These are phyloP conservation scores for Fomitopsis serialis DNA, from an alignment of 768 basidiomycete species.

Conservation along the genomic window DNA sequence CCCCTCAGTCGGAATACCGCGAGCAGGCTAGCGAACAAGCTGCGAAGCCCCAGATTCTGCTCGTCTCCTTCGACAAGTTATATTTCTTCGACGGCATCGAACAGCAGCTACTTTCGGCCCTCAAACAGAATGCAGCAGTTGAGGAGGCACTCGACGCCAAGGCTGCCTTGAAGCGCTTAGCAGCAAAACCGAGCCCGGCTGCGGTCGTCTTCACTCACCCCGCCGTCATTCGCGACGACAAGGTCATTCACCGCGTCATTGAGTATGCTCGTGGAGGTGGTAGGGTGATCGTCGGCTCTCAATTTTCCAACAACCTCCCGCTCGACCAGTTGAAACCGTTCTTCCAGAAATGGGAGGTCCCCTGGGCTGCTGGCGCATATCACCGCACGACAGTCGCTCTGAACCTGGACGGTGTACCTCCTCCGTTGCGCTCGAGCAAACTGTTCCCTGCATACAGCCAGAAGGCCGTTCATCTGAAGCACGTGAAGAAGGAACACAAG, in stretches of 20 bases:
- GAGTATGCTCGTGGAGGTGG: conserved; percentile 33
- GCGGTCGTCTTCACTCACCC: conserved; percentile 35
- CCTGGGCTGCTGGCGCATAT: conserved; percentile 36
- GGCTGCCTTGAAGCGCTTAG: conserved; percentile 1
- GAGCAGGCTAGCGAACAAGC: no score
- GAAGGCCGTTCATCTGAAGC: conserved; percentile 1
- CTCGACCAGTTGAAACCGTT: conserved; percentile 3
- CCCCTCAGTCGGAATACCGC: no score
- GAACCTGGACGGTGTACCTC: conserved; percentile 19
- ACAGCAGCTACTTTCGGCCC: conserved; percentile 3
- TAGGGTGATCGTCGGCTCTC: conserved; percentile 28
- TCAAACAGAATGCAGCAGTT: conserved; percentile 5
- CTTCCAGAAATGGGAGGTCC: conserved; percentile 26
- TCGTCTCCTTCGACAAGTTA: neutral
- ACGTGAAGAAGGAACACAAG: neutral
- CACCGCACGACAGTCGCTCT: conserved; percentile 32
- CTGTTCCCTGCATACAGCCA: conserved; percentile 3
- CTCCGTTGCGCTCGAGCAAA: conserved; percentile 2
- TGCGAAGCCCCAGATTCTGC: neutral
- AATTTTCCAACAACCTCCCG: conserved; percentile 26
- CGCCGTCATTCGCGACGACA: conserved; percentile 20
- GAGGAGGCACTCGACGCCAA: neutral
- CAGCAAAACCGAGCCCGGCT: neutral
- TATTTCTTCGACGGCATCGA: neutral
- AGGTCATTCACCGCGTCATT: conserved; percentile 11